Evolutionary conservation across 208 protist genomes (phyloP).

Genomic region (Leishmania turanica): DNA sequence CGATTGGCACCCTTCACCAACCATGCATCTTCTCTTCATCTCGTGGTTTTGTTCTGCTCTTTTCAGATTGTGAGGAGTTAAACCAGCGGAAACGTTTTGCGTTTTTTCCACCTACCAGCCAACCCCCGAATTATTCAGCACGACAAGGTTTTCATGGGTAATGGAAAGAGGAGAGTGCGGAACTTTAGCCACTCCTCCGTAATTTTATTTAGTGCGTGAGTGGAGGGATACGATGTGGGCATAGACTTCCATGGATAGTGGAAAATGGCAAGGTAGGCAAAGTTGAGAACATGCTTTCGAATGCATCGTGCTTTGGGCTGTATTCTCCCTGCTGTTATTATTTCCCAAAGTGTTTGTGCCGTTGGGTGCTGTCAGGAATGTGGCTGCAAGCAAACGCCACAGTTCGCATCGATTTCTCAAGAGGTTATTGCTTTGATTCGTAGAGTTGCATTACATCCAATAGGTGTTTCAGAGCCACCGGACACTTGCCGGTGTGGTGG

Average conservation of each 20-base stretch:
- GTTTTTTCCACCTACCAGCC: background rate
- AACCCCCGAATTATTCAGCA: background rate
- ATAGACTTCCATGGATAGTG: background rate
- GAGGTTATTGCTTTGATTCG: background rate
- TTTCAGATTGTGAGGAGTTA: too few species aligned
- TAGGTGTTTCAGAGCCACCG: background rate
- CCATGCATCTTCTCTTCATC: background rate
- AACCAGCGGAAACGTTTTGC: too few species aligned
- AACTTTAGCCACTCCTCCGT: background rate
- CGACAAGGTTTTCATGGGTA: background rate
- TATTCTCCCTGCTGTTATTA: background rate
- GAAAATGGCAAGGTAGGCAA: background rate
- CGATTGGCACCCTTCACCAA: background rate
- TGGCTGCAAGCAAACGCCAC: background rate
- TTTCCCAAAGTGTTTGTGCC: background rate
- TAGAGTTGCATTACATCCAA: background rate
- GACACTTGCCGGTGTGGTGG: background rate
- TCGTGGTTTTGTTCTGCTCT: background rate
- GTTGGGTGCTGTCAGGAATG: background rate
- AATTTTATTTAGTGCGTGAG: background rate
- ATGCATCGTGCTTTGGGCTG: background rate
- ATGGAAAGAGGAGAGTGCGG: background rate
- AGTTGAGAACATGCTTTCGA: background rate
- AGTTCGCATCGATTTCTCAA: background rate
- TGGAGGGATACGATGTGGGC: background rate